Evolutionary conservation across 1,284 basidiomycete species (phyloP).

Genomic region (Puccinia novopanici): DNA sequence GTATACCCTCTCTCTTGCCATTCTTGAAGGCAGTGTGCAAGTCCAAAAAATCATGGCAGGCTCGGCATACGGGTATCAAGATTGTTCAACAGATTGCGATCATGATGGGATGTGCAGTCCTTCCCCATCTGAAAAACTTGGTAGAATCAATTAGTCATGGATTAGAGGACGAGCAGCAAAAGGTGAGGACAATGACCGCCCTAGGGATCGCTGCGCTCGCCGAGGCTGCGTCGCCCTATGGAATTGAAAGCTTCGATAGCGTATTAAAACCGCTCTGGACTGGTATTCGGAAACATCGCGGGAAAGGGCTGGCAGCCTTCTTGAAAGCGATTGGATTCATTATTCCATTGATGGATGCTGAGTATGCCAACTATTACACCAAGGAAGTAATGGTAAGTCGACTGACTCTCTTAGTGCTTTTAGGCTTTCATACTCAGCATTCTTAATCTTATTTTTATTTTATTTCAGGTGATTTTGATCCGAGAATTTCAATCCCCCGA

Average conservation of each 20-base stretch:
- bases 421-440: no score
- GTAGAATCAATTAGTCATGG: conserved; percentile 96
- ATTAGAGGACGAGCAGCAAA: conserved; percentile 95
- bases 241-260: conserved; percentile 98
- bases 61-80: conserved; percentile 96
- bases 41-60: conserved; percentile 99
- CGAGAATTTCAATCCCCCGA: conserved; percentile 99
- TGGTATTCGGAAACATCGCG: conserved; percentile 94
- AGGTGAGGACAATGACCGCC: conserved; percentile 98
- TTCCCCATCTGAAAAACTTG: conserved; percentile 92
- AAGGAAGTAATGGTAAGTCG: conserved; percentile 66
- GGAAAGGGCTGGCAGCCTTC: conserved; percentile 96
- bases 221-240: conserved; percentile 95
- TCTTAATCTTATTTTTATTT: not conserved
- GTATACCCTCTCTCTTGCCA: conserved; percentile 93
- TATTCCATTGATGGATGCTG: conserved; percentile 98
- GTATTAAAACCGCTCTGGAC: conserved; percentile 98
- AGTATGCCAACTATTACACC: conserved; percentile 96
- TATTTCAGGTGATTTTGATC: conserved; percentile 83
- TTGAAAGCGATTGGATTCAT: conserved; percentile 99
- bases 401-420: not conserved
- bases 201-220: conserved; percentile 93
- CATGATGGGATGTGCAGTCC: conserved; percentile 99
- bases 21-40: conserved; percentile 98
- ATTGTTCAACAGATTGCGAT: conserved; percentile 99